Base-by-base conservation (phyloP, 768 basidiomycete genomes). In the Suillus clintonianus region DNA sequence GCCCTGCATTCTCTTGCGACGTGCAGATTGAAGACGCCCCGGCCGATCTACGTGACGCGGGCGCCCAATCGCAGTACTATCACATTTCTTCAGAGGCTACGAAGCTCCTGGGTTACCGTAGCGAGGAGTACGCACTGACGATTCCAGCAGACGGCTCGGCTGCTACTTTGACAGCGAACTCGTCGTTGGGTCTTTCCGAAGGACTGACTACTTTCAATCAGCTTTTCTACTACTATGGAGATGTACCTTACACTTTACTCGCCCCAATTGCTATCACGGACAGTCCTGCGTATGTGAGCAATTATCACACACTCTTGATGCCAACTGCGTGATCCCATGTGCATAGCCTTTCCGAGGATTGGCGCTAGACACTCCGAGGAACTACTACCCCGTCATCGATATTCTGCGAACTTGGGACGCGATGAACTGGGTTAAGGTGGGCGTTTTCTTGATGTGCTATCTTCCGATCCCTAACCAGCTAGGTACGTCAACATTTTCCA, bases 381-480 rank as follows among this genome's bases (percentile, higher is more conserved):
- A 83, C 66, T 85, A 60, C 64, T 80, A 77, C 64, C 77, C 82
- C 0, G 72, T 80, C 8, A 1, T 4, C 10, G 89, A 89, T 69
- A 87, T 91, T 71, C 80, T 86, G 70, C 81, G 88, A 63, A 89
- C 88, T 2, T 77, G 94, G 36, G 88, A 92, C 68, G 86, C 89
- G 3, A 92, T 92, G 89, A 86, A 86, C 67, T 85, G 84, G 81
- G 87, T 88, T 65, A 94, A 91, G 76, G 84, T 83, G 62, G 14
- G 7, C 53, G 15, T 17, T 61, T 7, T 66, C 47, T 17, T n/a
- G 10, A 19, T 8, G 4, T 50, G 17, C n/a, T 22, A 14, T 9
- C 14, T 27, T 48, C 4, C 19, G 4, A 39, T 7, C 47, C 37
- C 47, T 48, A 5, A 61, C 34, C 1, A 8, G 36, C n/a, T 13